Percentiles rank a stretch among this genome's conserved stretches.
Conservation (phyloP, 345 rosid species). For the Rhodomyrtus tomentosa region DNA sequence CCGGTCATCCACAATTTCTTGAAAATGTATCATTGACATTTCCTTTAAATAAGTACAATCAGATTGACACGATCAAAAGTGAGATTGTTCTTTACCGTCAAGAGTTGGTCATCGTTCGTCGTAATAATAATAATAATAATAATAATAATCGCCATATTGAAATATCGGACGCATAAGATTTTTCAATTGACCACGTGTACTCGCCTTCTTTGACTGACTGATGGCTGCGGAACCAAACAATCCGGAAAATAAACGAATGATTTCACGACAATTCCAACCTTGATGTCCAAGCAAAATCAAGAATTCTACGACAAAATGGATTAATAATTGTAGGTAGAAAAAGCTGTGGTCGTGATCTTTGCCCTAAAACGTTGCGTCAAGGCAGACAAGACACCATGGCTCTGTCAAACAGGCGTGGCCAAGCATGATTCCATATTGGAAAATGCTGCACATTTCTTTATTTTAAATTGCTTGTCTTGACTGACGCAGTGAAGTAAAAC, state of each 20-base stretch:
- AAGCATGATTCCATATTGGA: neutral
- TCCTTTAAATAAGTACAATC: neutral
- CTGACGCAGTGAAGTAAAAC: neutral
- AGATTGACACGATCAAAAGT: neutral
- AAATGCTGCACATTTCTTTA: neutral
- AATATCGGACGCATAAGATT: neutral
- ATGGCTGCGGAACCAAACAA: neutral
- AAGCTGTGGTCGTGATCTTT: neutral
- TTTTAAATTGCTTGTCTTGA: neutral
- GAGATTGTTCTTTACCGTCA: fast-evolving
- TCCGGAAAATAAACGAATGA: fast-evolving
- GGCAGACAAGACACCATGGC: neutral
- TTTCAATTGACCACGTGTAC: neutral
- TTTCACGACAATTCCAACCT: neutral
- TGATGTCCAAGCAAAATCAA: neutral
- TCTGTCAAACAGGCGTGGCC: neutral
- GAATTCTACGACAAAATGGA: neutral
- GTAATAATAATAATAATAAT: neutral
- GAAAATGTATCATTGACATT: neutral
- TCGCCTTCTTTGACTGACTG: neutral
- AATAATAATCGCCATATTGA: neutral
- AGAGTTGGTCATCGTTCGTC: neutral
- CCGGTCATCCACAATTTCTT: neutral
- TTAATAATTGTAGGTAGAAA: neutral
- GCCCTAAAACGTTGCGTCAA: neutral